Evolutionary conservation across 2,329 filamentous ascomycete genomes (phyloP).

Genomic region (Aspergillus uvarum): DNA sequence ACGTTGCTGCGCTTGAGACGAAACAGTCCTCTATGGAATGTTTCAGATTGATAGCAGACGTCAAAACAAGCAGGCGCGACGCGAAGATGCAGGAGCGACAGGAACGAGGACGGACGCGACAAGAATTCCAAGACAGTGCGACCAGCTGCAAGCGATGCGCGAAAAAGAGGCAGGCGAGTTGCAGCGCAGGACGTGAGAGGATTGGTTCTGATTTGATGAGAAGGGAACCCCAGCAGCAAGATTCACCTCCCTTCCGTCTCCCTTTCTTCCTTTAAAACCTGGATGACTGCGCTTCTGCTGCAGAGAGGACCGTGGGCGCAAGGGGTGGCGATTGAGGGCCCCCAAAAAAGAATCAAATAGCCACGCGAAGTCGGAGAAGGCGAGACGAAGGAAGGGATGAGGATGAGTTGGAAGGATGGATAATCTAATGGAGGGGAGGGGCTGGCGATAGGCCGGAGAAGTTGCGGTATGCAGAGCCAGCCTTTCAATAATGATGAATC

Average conservation of each 20-base stretch:
- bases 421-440: constrained; percentile 12
- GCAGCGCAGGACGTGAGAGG: constrained; percentile 10
- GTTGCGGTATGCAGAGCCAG: constrained; percentile 28
- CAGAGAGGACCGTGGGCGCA: constrained; percentile 18
- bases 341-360: constrained; percentile 20
- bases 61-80: constrained; percentile 25
- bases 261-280: constrained; percentile 26
- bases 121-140: constrained; percentile 17
- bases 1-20: constrained; percentile 14
- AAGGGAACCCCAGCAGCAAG: constrained; percentile 20
- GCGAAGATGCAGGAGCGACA: constrained; percentile 25
- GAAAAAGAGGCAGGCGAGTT: constrained; percentile 11
- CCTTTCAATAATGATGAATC: constrained; percentile 17
- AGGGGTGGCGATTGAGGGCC: constrained; percentile 20
- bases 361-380: constrained; percentile 22
- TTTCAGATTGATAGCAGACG: constrained; percentile 30
- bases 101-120: constrained; percentile 20
- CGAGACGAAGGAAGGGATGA: constrained; percentile 22
- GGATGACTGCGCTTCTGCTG: constrained; percentile 12
- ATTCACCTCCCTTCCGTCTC: constrained; percentile 26
- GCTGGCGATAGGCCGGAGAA: constrained; percentile 20
- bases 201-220: constrained; percentile 13
- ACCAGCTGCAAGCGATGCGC: constrained; percentile 17
- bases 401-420: constrained; percentile 11
- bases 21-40: constrained; percentile 27